phyloP scores from a whole-genome alignment of 1,284 basidiomycete species.

The Salmacisia buchloeana region DNA sequence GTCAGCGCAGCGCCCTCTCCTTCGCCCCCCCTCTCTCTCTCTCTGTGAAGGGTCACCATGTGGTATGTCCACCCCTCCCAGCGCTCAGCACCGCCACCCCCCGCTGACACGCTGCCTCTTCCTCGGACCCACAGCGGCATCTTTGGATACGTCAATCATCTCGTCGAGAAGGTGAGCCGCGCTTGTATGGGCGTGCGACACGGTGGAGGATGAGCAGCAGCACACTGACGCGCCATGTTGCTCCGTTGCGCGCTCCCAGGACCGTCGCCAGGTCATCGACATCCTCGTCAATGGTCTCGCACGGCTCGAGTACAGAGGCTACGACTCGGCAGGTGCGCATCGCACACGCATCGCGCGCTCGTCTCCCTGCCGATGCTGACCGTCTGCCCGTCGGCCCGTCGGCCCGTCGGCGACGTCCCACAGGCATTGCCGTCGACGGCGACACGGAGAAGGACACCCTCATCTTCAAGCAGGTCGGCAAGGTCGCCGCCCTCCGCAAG shows the following conservation, averaged over 20 bases:
- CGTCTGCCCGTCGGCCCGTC: too few species aligned
- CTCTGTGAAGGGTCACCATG: too few species aligned
- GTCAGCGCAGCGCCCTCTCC: too few species aligned
- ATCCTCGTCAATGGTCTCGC: constrained; percentile 86
- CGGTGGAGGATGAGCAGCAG: too few species aligned
- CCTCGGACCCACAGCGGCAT: constrained; percentile 35
- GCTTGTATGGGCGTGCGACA: too few species aligned
- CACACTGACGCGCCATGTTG: neutral
- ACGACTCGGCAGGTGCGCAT: constrained; percentile 74
- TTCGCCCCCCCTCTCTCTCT: too few species aligned
- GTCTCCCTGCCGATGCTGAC: neutral
- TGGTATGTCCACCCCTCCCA: too few species aligned
- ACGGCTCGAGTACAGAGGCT: constrained; percentile 95
- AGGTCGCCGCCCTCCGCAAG: constrained; percentile 89
- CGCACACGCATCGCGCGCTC: neutral
- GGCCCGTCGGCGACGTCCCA: too few species aligned
- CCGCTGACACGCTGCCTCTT: too few species aligned
- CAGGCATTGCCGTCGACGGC: constrained; percentile 87
- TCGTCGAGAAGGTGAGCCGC: constrained; percentile 44
- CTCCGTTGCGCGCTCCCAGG: constrained; percentile 55
- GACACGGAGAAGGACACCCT: constrained; percentile 70
- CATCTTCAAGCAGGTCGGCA: constrained; percentile 98
- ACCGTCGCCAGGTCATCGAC: constrained; percentile 86
- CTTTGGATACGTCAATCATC: constrained; percentile 50
- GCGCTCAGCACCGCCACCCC: too few species aligned